Base-by-base conservation (phyloP, 2,329 filamentous ascomycete species). In the Penicillium decumbens region DNA sequence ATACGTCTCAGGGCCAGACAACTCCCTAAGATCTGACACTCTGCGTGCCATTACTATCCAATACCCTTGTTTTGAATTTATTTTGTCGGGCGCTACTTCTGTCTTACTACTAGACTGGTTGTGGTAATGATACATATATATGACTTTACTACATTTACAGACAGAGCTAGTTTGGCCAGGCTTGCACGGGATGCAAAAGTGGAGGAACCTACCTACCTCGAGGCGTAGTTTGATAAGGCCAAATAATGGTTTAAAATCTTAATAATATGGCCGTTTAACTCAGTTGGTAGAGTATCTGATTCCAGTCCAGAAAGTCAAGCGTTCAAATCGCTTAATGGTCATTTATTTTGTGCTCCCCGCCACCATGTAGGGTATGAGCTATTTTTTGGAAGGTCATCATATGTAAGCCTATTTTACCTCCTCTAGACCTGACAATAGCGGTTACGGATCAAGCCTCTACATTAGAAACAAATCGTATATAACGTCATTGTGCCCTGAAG, bases 51-150 rank as follows among this genome's bases (percentile, higher is more conserved):
- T 39, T 45, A 57, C 38, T 49, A 51, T 48, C 39, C 43, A 49
- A 55, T 55, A 55, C 49, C 50, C 51, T 55, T 52, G 10, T 47
- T 53, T 47, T 55, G 42, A 44, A 41, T 50, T 29, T 43, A 50
- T 49, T 39, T 43, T 30, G 42, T 39, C 30, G n/a, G 39, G 30
- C 30, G 30, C 40, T 38, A 30, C 15, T 49, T 33, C 8, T 47
- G 38, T 50, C 43, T 50, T 41, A 38, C 43, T 41, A 32, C 43
- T 50, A 55, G 49, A 55, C 46, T 42, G 46, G 41, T 47, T 28
- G 46, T 49, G 49, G 24, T 47, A 47, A 55, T 50, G 52, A 45
- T 45, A 46, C 43, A 41, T 44, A 38, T 41, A 49, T 55, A 48
- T 49, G 29, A 43, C 24, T n/a, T 32, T 9, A 37, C 9, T 15